Percentiles rank a stretch among this genome's conserved stretches.
Evolutionary conservation across 2,329 filamentous ascomycete species (phyloP).

Genomic region (Ustilaginoidea virens): DNA sequence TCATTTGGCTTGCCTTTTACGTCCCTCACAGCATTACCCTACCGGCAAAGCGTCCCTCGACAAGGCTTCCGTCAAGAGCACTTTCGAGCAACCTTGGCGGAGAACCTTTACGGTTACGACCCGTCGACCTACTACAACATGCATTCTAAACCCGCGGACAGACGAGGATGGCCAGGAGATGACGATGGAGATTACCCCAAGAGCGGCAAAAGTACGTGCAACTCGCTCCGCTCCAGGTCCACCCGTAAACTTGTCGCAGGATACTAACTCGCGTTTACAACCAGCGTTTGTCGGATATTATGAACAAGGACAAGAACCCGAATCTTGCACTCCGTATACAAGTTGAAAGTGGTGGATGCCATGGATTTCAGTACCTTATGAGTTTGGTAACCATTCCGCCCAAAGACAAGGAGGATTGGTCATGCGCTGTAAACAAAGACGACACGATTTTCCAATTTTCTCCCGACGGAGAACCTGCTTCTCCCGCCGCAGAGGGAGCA

Average conservation of each 20-base stretch:
- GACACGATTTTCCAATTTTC: conserved; percentile 76
- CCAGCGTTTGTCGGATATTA: conserved; percentile 63
- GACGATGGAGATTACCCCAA: conserved; percentile 66
- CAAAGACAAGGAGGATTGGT: conserved; percentile 16
- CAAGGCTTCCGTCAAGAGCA: background rate
- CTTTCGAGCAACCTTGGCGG: conserved; percentile 2
- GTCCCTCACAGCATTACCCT: background rate
- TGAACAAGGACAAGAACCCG: conserved; percentile 56
- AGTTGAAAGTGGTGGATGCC: conserved; percentile 87
- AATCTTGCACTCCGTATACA: conserved; percentile 77
- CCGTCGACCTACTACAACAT: conserved; percentile 25
- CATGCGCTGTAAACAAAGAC: conserved; percentile 43
- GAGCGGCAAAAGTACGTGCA: conserved; percentile 60
- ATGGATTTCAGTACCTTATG: conserved; percentile 97
- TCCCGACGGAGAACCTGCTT: conserved; percentile 22
- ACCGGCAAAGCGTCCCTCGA: background rate
- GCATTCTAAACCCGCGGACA: conserved; percentile 53
- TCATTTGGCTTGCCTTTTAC: conserved; percentile 1
- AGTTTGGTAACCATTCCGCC: conserved; percentile 52
- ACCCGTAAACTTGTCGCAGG: too few relatives aligned
- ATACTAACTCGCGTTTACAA: too few relatives aligned
- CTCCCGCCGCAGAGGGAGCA: conserved; percentile 26
- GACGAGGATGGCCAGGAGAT: conserved; percentile 80
- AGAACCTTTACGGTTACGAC: conserved; percentile 23
- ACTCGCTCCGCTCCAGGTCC: too few relatives aligned